These are phyloP conservation scores for Pueraria montana DNA, from an alignment of 306 rosid species.

Conservation along the genomic window DNA sequence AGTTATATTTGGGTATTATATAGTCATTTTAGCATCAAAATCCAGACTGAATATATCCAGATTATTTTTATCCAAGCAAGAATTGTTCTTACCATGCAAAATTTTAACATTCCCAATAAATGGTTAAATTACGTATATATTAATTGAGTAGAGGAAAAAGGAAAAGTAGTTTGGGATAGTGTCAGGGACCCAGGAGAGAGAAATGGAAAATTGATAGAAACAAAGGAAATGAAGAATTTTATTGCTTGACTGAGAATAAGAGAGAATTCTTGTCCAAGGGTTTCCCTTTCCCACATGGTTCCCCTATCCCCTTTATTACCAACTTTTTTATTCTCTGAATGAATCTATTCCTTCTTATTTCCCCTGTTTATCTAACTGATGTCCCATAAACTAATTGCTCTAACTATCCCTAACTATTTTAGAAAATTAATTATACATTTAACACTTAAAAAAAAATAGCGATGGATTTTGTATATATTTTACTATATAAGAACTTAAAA, in stretches of 20 bases:
- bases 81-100: not conserved
- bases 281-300: not conserved
- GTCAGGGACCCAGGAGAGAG: not conserved
- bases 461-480: not conserved
- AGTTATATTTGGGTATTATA: not conserved
- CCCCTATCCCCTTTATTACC: not conserved
- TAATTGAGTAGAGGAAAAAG: not conserved
- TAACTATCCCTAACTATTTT: not conserved
- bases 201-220: not conserved
- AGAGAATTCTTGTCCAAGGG: not conserved
- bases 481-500: not conserved
- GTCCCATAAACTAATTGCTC: not conserved
- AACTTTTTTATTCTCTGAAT: not conserved
- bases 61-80: not conserved
- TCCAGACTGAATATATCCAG: constrained; percentile 2
- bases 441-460: not conserved
- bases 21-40: constrained; percentile 17
- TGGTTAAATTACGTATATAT: not conserved
- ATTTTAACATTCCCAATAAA: not conserved
- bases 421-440: not conserved
- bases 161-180: not conserved
- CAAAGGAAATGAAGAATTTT: not conserved
- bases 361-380: not conserved
- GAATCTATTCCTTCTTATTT: not conserved
- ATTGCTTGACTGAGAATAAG: not conserved